Percentiles rank a stretch among this genome's conserved stretches.
Evolutionary conservation across 768 basidiomycete species (phyloP).

Genomic region (Melanogaster broomeanus): DNA sequence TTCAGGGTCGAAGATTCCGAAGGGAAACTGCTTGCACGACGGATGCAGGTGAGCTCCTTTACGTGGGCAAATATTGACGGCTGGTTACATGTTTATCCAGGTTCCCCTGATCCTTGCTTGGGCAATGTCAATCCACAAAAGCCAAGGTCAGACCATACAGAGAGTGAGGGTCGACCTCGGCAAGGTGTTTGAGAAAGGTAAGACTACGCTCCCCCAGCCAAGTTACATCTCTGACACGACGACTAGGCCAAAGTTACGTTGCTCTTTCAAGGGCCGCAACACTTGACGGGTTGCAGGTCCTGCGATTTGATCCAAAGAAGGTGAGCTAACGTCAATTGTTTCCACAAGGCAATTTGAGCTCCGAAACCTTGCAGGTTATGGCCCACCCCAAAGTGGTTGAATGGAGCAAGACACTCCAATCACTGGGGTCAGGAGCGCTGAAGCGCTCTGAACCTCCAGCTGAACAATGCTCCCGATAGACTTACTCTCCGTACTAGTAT

Average conservation of each 20-base stretch:
- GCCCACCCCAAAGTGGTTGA: conserved; percentile 46
- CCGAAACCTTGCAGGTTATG: conserved; percentile 35
- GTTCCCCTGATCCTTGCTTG: conserved; percentile 75
- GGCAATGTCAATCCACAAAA: conserved; percentile 81
- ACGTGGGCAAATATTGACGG: not conserved
- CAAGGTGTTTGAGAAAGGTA: conserved; percentile 63
- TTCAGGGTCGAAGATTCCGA: conserved; percentile 55
- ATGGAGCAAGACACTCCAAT: conserved; percentile 38
- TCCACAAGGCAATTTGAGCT: not conserved
- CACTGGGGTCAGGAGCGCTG: not conserved
- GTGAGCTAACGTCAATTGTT: conserved; percentile 23
- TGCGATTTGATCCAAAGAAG: conserved; percentile 54
- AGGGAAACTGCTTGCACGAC: conserved; percentile 47
- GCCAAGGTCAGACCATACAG: conserved; percentile 73
- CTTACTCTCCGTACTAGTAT: not conserved
- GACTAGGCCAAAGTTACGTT: conserved; percentile 49
- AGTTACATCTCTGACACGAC: not conserved
- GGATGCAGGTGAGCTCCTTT: conserved; percentile 39
- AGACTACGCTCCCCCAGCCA: not conserved
- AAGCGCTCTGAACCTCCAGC: not conserved
- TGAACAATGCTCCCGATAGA: not conserved
- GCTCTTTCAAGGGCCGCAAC: conserved; percentile 54
- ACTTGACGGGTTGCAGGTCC: conserved; percentile 53
- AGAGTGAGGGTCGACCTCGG: conserved; percentile 65
- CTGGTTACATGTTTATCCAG: conserved; percentile 31